phyloP scores from a whole-genome alignment of 225 moss, liverwort and hornwort genomes.

The Rhytidiadelphus loreus region DNA sequence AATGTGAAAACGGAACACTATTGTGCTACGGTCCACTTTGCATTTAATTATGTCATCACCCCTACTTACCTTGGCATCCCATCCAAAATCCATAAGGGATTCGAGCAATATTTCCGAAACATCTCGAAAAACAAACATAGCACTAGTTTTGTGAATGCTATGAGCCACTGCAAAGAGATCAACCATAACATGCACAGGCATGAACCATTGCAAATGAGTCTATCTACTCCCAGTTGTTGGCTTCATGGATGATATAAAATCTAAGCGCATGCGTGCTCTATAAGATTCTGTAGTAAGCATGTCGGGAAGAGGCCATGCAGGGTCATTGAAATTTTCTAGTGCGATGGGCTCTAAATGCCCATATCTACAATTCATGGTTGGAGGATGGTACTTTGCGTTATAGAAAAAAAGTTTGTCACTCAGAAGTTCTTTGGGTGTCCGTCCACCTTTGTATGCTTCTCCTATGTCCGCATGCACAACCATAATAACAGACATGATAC shows the following conservation, averaged over 20 bases:
- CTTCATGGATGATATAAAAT: not conserved
- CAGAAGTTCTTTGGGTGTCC: not conserved
- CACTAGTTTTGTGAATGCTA: not conserved
- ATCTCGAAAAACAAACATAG: not conserved
- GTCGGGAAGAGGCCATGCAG: too few species aligned
- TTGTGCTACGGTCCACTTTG: not conserved
- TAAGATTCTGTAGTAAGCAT: too few species aligned
- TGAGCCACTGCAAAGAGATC: not conserved
- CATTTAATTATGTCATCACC: not conserved
- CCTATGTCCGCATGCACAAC: not conserved
- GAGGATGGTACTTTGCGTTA: too few species aligned
- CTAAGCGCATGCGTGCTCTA: too few species aligned
- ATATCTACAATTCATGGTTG: too few species aligned
- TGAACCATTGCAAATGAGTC: not conserved
- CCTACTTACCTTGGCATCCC: not conserved
- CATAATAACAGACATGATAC: not conserved
- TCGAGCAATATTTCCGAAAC: rapidly evolving
- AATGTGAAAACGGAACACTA: not conserved
- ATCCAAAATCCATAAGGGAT: not conserved
- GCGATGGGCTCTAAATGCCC: too few species aligned
- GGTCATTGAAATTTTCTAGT: too few species aligned
- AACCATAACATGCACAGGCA: not conserved
- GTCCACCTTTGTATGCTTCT: rapidly evolving
- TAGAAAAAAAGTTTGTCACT: not conserved
- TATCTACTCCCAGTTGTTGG: not conserved